These are phyloP conservation scores for Debaryomyces maramus DNA, from an alignment of 805 yeast species.

Conservation along the genomic window DNA sequence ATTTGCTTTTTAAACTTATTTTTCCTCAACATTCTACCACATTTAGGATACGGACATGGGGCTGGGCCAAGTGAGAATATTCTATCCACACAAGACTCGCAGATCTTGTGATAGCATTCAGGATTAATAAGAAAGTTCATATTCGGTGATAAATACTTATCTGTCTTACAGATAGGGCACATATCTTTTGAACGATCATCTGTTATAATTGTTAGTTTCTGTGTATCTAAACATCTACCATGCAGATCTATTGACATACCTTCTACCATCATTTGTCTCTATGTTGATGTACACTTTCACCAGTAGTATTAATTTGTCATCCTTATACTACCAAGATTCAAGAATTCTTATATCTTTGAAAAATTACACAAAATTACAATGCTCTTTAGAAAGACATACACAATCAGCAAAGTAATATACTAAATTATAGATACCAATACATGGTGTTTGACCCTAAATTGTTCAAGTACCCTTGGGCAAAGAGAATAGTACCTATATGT, in stretches of 20 bases:
- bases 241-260: conserved; percentile 10
- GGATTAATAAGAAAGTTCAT: conserved; percentile 91
- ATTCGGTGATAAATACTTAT: conserved; percentile 88
- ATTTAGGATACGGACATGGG: conserved; percentile 90
- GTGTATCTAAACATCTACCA: too few species aligned
- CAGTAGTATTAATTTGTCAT: too few species aligned
- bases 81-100: conserved; percentile 95
- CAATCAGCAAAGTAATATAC: too few species aligned
- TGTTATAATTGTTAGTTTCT: conserved; percentile 9
- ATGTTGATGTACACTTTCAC: too few species aligned
- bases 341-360: too few species aligned
- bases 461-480: conserved; percentile 10
- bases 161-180: conserved; percentile 98
- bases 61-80: conserved; percentile 94
- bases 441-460: conserved; percentile 9
- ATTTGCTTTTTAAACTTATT: conserved; percentile 89
- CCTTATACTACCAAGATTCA: too few species aligned
- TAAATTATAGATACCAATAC: neutral
- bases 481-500: conserved; percentile 25
- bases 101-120: conserved; percentile 96
- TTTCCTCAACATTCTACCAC: conserved; percentile 83
- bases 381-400: too few species aligned
- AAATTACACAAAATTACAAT: neutral
- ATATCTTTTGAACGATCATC: conserved; percentile 67
- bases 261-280: conserved; percentile 11